Conservation (phyloP, 331 rosid genomes). For the Malus hybrid region DNA sequence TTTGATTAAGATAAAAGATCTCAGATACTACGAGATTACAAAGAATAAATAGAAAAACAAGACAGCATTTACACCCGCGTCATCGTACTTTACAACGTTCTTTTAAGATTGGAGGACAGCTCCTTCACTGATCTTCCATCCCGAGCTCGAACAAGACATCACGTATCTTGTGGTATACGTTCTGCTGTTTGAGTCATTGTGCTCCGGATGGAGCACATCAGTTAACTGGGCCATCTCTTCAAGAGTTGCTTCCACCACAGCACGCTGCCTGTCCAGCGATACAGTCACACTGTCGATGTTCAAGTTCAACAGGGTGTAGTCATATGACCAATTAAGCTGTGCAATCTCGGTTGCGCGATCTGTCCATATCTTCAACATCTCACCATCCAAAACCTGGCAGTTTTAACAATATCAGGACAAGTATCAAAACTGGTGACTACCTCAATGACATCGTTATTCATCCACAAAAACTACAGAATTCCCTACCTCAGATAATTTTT, state of each 20-base stretch:
- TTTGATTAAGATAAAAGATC: too few species aligned
- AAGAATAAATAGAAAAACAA: background rate
- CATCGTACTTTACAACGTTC: background rate
- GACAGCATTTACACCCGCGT: constrained; percentile 23
- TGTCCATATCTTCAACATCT: constrained; percentile 92
- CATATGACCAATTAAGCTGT: constrained; percentile 80
- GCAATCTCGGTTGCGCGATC: constrained; percentile 88
- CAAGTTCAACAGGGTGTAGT: constrained; percentile 58
- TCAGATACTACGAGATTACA: background rate
- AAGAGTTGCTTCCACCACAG: constrained; percentile 89
- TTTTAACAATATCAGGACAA: constrained; percentile 9
- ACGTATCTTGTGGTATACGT: constrained; percentile 85
- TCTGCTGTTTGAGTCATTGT: constrained; percentile 55
- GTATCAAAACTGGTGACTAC: background rate
- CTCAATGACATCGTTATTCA: background rate
- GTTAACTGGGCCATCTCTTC: constrained; percentile 61
- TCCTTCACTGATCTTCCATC: constrained; percentile 90
- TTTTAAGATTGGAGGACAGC: constrained; percentile 74
- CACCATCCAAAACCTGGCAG: constrained; percentile 80
- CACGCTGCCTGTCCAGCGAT: constrained; percentile 65
- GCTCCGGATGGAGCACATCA: constrained; percentile 62
- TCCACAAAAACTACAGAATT: background rate
- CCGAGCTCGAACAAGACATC: constrained; percentile 57
- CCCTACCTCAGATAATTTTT: constrained; percentile 60
- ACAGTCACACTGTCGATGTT: constrained; percentile 80